Conservation (phyloP, 2,329 filamentous ascomycete genomes). For the Mycocentrospora acerina region DNA sequence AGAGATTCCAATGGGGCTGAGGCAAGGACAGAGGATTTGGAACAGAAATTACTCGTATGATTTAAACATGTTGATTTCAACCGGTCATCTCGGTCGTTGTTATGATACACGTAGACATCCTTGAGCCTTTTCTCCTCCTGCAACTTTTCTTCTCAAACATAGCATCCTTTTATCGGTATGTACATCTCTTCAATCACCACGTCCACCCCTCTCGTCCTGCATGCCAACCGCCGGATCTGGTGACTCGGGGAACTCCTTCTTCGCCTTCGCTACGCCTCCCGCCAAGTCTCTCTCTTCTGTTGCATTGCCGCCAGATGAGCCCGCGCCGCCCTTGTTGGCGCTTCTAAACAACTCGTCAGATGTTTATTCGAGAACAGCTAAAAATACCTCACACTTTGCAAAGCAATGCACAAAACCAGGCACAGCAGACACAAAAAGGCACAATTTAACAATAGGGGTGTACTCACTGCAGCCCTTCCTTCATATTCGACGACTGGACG, state of each 20-base stretch:
- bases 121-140: too few relatives aligned
- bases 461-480: constrained; percentile 39
- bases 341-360: constrained; percentile 15
- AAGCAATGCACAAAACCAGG: background rate
- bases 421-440: too few relatives aligned
- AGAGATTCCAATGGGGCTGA: constrained; percentile 40
- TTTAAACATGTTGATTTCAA: too few relatives aligned
- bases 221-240: constrained; percentile 52
- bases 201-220: constrained; percentile 53
- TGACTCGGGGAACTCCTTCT: constrained; percentile 51
- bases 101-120: too few relatives aligned
- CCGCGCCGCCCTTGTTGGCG: constrained; percentile 29
- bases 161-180: background rate
- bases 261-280: constrained; percentile 43
- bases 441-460: too few relatives aligned
- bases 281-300: constrained; percentile 42
- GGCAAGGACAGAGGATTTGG: too few relatives aligned
- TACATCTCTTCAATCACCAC: constrained; percentile 34
- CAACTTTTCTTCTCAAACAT: too few relatives aligned
- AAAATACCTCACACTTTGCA: background rate
- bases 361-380: background rate
- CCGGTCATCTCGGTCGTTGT: too few relatives aligned
- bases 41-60: too few relatives aligned
- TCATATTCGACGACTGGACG: constrained; percentile 34
- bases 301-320: constrained; percentile 38